Percentiles rank a stretch among this genome's conserved stretches.
phyloP scores from a whole-genome alignment of 805 yeast species.

The Tetrapisispora phaffii region DNA sequence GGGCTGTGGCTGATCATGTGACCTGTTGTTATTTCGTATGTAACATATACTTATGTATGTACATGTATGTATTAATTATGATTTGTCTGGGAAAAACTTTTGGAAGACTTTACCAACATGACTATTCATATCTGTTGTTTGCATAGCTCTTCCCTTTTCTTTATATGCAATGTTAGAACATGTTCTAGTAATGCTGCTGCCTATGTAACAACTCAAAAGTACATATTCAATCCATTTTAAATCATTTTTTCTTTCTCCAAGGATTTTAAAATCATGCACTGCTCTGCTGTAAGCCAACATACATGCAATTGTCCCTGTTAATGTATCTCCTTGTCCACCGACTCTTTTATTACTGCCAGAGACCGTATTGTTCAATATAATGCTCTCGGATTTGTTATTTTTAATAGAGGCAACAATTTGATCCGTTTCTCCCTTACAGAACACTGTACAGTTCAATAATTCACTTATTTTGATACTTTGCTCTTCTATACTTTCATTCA shows the following conservation, averaged over 20 bases:
- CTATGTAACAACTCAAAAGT: constrained; percentile 61
- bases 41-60: no score
- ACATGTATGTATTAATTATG: no score
- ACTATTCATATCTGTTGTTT: constrained; percentile 70
- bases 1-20: no score
- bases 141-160: constrained; percentile 65
- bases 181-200: constrained; percentile 52
- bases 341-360: constrained; percentile 71
- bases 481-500: neutral
- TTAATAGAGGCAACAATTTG: constrained; percentile 21
- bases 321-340: constrained; percentile 95
- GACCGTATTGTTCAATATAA: constrained; percentile 34
- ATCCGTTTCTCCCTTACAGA: constrained; percentile 68
- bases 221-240: constrained; percentile 29
- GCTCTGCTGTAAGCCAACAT: constrained; percentile 70
- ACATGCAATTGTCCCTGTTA: constrained; percentile 79
- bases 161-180: constrained; percentile 59
- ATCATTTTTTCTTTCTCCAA: constrained; percentile 36
- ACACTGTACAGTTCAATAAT: constrained; percentile 21
- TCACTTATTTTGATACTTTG: constrained; percentile 12
- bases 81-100: constrained; percentile 29
- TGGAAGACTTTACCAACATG: constrained; percentile 54
- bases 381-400: constrained; percentile 5
- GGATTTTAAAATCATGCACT: constrained; percentile 41
- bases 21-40: no score